A percentile compares a stretch with the other conserved stretches of the same genome.
phyloP scores from a whole-genome alignment of 495 filamentous ascomycete species.

The Lasiosphaeris hirsuta region DNA sequence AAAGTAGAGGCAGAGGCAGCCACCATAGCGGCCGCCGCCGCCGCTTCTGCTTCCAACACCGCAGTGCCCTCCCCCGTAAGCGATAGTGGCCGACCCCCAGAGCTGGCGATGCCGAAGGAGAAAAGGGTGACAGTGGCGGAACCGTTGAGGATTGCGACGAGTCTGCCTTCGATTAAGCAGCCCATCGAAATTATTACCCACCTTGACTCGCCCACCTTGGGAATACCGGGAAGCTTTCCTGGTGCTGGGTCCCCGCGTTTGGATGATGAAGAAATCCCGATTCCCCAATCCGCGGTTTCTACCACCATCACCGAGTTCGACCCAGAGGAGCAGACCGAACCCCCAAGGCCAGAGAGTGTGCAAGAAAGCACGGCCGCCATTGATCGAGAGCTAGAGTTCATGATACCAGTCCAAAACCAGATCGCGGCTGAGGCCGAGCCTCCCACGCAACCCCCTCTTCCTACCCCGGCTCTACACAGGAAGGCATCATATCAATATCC shows the following conservation, averaged over 20 bases:
- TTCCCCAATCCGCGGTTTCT: slow-evolving; percentile 46
- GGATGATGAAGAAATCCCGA: slow-evolving; percentile 43
- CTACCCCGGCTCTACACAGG: slow-evolving; percentile 14
- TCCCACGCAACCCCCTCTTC: not conserved
- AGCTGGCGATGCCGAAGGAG: slow-evolving; percentile 8
- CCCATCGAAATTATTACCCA: slow-evolving; percentile 5
- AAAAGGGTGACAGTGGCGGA: slow-evolving; percentile 16
- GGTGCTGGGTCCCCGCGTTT: slow-evolving; percentile 25
- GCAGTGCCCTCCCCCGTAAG: not conserved
- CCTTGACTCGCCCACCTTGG: slow-evolving; percentile 66
- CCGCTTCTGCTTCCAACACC: slow-evolving; percentile 14
- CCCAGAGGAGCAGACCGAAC: slow-evolving; percentile 63
- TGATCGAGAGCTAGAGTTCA: slow-evolving; percentile 21
- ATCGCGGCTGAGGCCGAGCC: slow-evolving; percentile 11
- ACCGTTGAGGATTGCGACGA: slow-evolving; percentile 29
- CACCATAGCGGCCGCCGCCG: slow-evolving; percentile 22
- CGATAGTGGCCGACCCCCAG: not conserved
- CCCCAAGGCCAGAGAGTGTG: slow-evolving; percentile 26
- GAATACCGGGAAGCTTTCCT: slow-evolving; percentile 58
- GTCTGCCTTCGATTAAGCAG: slow-evolving; percentile 17
- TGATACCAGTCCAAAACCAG: not conserved
- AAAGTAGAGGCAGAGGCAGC: slow-evolving; percentile 33
- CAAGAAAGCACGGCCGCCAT: slow-evolving; percentile 23
- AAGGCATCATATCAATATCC: slow-evolving; percentile 40
- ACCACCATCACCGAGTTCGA: slow-evolving; percentile 67